Conservation (phyloP, 345 rosid genomes). For the Gossypium turneri region DNA sequence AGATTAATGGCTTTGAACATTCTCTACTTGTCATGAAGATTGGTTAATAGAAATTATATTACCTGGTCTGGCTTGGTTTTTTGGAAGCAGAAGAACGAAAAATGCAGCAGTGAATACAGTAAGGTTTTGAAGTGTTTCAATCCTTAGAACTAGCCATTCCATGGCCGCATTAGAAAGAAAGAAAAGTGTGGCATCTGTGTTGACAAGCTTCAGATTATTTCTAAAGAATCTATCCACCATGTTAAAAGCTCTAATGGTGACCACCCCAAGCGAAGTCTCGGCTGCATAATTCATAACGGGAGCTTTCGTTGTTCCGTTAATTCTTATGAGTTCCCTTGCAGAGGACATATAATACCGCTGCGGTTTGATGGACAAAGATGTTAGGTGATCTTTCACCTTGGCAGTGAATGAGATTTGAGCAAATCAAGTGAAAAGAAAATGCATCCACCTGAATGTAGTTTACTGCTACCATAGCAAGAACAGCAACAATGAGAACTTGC, state of each 20-base stretch:
- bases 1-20: neutral
- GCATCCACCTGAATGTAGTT: conserved; percentile 49
- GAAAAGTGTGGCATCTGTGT: conserved; percentile 65
- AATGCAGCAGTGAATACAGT: conserved; percentile 68
- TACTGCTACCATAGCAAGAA: conserved; percentile 46
- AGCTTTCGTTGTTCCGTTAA: conserved; percentile 90
- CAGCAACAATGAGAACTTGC: conserved; percentile 65
- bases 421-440: neutral
- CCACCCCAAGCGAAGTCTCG: conserved; percentile 79
- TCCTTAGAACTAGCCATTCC: conserved; percentile 78
- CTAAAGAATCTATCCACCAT: conserved; percentile 55
- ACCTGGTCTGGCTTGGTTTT: conserved; percentile 54
- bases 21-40: neutral
- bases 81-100: conserved; percentile 66
- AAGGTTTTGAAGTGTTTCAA: conserved; percentile 61
- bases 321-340: conserved; percentile 75
- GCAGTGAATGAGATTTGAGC: neutral
- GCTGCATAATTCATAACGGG: conserved; percentile 87
- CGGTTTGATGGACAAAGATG: conserved; percentile 17
- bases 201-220: conserved; percentile 56
- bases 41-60: neutral
- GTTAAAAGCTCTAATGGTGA: conserved; percentile 82
- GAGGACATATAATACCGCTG: conserved; percentile 60
- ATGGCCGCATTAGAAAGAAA: conserved; percentile 69
- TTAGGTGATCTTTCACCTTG: too few species aligned